Percentiles rank a stretch among this genome's conserved stretches.
Conservation (phyloP, 2,329 filamentous ascomycete species). For the Cordyceps cateniannulata region DNA sequence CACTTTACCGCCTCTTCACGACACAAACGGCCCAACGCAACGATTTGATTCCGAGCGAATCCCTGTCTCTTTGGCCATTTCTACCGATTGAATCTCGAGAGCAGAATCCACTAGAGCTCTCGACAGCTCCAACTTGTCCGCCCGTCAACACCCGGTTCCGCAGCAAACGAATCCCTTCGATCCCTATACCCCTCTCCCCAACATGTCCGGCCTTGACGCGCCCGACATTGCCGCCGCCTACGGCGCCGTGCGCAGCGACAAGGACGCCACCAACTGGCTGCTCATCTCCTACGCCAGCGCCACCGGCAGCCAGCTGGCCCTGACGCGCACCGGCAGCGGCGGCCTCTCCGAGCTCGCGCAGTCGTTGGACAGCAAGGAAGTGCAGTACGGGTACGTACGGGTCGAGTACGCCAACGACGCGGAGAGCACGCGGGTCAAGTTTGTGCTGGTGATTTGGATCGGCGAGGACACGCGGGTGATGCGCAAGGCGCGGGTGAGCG, state of each 20-base stretch:
- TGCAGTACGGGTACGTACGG: constrained; percentile 60
- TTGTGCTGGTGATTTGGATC: constrained; percentile 62
- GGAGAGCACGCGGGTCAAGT: constrained; percentile 63
- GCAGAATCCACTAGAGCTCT: background rate
- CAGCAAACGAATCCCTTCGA: background rate
- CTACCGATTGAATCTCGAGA: background rate
- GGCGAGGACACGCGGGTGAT: constrained; percentile 59
- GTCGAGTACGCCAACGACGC: constrained; percentile 66
- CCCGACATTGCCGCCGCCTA: constrained; percentile 59
- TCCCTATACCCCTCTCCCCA: background rate
- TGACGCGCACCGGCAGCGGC: constrained; percentile 53
- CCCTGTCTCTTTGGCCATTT: background rate
- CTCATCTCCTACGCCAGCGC: constrained; percentile 54
- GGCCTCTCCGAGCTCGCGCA: constrained; percentile 52
- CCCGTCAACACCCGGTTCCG: background rate
- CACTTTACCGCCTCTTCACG: constrained; percentile 9
- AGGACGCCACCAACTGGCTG: constrained; percentile 60
- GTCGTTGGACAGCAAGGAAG: constrained; percentile 51
- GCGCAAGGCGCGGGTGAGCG: constrained; percentile 62
- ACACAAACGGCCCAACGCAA: background rate
- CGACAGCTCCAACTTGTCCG: background rate
- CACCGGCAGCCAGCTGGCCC: constrained; percentile 48
- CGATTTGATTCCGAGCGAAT: background rate
- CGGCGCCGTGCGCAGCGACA: constrained; percentile 61
- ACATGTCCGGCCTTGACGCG: constrained; percentile 50